Base-by-base conservation (phyloP, 2,329 filamentous ascomycete genomes). In the Talaromyces piceae region DNA sequence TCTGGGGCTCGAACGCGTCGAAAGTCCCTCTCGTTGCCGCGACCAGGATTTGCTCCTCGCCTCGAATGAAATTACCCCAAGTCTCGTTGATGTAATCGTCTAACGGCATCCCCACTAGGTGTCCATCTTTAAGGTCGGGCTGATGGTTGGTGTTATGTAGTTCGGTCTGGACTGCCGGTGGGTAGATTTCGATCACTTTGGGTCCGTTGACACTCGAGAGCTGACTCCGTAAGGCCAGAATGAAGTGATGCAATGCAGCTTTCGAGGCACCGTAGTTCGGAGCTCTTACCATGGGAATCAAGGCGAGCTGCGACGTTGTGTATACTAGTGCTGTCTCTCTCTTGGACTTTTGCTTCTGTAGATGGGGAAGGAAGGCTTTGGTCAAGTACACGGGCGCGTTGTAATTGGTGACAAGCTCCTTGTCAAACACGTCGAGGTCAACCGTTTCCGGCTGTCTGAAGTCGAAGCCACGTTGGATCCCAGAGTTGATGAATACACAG, bases 121-220 rank as follows among this genome's bases (percentile, higher is more conserved):
- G 58, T 1, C 75, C 76, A 66, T 56, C 79, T 75, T 1, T 75
- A 7, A 23, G 16, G 76, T 63, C 78, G 75, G 52, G 78, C 73
- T 62, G 67, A 9, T 37, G n/a, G n/a, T 37, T 37, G 16, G 31
- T 37, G 52, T 80, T 76, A 53, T 80, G 77, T n/a, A 81, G 62
- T 59, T 80, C 77, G 0, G 77, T 81, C 63, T 80, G 77, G 28
- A 80, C 77, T 1, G 76, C 74, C 0, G 77, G 78, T 3, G 77
- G 77, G 48, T 73, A 76, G 6, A 81, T 66, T 60, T 80, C 77
- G 39, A 79, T 64, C n/a, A 80, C 70, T 52, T 77, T 77, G 57
- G 80, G 67, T 37, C 31, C 31, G 44, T 75, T 72, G 3, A 68
- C 69, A 0, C 69, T 68, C 39, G 68, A 68, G 28, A 81, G 56